phyloP scores from a whole-genome alignment of 2,329 filamentous ascomycete species.

The Diaporthe vexans region DNA sequence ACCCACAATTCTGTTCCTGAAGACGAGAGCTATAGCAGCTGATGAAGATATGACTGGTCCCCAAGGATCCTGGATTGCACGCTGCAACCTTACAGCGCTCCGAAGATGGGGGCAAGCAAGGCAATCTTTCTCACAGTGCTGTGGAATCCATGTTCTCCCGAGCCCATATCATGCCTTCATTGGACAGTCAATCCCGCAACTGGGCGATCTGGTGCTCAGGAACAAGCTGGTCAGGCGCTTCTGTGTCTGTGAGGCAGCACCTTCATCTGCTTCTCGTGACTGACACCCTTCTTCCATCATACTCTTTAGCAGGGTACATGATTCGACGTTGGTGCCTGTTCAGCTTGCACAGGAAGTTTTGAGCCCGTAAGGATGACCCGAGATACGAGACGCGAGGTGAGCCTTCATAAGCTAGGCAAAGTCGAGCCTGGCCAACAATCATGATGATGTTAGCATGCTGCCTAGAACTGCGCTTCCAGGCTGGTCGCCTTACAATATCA shows the following conservation, averaged over 20 bases:
- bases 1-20: not conserved
- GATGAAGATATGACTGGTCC: not conserved
- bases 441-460: slow-evolving; percentile 9
- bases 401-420: not conserved
- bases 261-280: not conserved
- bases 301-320: no score
- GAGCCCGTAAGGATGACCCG: not conserved
- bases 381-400: not conserved
- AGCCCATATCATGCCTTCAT: not conserved
- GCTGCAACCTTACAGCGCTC: no score
- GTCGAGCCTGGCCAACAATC: not conserved
- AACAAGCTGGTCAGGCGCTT: not conserved
- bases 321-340: not conserved
- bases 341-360: not conserved
- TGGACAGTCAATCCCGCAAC: not conserved
- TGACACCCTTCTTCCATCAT: not conserved
- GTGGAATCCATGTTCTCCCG: not conserved
- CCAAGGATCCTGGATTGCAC: not conserved
- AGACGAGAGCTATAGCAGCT: not conserved
- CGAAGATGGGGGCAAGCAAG: no score
- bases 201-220: not conserved
- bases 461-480: slow-evolving; percentile 1
- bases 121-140: not conserved
- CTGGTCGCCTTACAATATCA: not conserved
- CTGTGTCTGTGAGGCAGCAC: not conserved